Evolutionary conservation across 345 rosid species (phyloP).

Genomic region (Balakata baccata): DNA sequence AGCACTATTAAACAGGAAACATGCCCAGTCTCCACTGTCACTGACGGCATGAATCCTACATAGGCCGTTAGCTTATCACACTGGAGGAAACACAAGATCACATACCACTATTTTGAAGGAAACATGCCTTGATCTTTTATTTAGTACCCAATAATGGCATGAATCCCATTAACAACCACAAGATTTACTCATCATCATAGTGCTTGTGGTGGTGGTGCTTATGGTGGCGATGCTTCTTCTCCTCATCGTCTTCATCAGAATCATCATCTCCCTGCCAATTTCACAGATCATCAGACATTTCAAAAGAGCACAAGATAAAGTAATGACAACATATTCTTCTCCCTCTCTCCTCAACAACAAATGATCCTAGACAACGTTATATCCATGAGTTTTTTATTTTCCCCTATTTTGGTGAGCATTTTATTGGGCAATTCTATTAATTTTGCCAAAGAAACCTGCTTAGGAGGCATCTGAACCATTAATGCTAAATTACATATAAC

Average conservation of each 20-base stretch:
- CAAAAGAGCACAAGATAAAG: not conserved
- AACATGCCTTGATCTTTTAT: constrained; percentile 43
- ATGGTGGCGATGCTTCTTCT: constrained; percentile 42
- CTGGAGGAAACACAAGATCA: not conserved
- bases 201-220: constrained; percentile 52
- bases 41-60: not conserved
- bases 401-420: not conserved
- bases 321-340: not conserved
- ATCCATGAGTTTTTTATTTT: not conserved
- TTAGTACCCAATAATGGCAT: constrained; percentile 38
- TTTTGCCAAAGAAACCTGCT: not conserved
- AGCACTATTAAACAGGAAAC: constrained; percentile 3
- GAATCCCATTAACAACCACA: constrained; percentile 24
- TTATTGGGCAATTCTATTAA: not conserved
- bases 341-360: not conserved
- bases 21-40: not conserved
- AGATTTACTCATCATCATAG: constrained; percentile 56
- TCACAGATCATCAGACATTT: not conserved
- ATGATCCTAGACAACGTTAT: not conserved
- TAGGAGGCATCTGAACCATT: not conserved
- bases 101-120: constrained; percentile 4
- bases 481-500: not conserved
- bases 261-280: constrained; percentile 57
- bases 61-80: not conserved
- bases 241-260: constrained; percentile 50